Conservation (phyloP, 805 yeast genomes). For the Isabelozyma heimii region DNA sequence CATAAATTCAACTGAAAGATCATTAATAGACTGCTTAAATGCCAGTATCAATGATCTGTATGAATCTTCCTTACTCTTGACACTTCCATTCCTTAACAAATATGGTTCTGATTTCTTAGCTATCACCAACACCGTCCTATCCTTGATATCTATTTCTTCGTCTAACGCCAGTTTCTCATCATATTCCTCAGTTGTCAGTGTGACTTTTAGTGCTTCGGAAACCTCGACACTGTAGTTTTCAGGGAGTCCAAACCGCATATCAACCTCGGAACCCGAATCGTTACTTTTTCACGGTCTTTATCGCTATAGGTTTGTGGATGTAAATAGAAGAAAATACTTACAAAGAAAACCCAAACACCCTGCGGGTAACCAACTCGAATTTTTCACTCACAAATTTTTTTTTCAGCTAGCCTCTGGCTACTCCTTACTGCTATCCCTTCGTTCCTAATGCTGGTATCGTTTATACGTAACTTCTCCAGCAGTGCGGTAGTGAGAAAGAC, state of each 20-base stretch:
- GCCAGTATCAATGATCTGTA: background rate
- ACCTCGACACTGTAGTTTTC: constrained; percentile 15
- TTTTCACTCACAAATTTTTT: background rate
- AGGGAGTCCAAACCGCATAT: constrained; percentile 29
- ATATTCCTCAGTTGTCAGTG: too few species aligned
- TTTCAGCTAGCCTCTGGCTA: background rate
- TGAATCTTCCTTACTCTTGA: background rate
- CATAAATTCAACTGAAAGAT: background rate
- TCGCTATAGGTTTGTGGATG: background rate
- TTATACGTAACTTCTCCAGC: background rate
- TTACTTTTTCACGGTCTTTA: too few species aligned
- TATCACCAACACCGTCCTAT: background rate
- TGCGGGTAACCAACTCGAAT: background rate
- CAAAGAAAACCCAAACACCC: background rate
- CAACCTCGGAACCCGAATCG: background rate
- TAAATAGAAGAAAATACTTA: background rate
- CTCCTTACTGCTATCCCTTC: background rate
- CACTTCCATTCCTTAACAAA: too few species aligned
- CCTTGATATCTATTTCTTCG: too few species aligned
- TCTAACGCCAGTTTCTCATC: too few species aligned
- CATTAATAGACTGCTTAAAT: background rate
- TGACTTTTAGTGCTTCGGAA: background rate
- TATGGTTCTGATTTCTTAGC: background rate
- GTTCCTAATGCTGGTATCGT: background rate
- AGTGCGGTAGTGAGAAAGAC: constrained; percentile 39